Conservation (phyloP, 2,329 filamentous ascomycete genomes). For the Clarireedia homoeocarpa region DNA sequence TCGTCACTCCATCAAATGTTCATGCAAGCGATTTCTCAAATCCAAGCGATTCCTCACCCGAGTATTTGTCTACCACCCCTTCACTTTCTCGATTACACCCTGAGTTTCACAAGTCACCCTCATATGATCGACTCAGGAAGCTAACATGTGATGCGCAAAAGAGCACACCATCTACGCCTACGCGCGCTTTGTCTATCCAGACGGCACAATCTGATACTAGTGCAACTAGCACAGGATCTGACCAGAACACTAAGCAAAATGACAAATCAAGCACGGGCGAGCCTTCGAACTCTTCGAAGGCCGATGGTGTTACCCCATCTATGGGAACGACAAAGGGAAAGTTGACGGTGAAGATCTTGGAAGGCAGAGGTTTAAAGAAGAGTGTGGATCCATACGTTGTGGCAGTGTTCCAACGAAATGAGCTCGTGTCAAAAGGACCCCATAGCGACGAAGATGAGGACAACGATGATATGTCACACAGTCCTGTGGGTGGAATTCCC, state of each 20-base stretch:
- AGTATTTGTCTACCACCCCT: slow-evolving; percentile 39
- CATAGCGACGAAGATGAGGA: slow-evolving; percentile 54
- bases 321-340: slow-evolving; percentile 75
- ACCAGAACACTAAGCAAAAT: slow-evolving; percentile 30
- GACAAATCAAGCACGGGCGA: slow-evolving; percentile 30
- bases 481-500: slow-evolving; percentile 49
- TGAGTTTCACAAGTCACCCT: slow-evolving; percentile 46
- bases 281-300: slow-evolving; percentile 23
- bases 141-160: slow-evolving; percentile 83
- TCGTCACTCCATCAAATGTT: slow-evolving; percentile 55
- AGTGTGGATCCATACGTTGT: slow-evolving; percentile 91
- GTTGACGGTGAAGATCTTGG: slow-evolving; percentile 78
- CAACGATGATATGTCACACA: slow-evolving; percentile 49
- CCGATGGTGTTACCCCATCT: slow-evolving; percentile 30
- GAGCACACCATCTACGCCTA: slow-evolving; percentile 88
- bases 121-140: slow-evolving; percentile 66
- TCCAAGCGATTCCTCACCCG: slow-evolving; percentile 47
- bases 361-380: slow-evolving; percentile 73
- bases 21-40: slow-evolving; percentile 63
- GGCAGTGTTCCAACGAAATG: slow-evolving; percentile 92
- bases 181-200: slow-evolving; percentile 63
- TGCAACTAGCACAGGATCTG: slow-evolving; percentile 28
- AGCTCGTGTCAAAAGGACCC: slow-evolving; percentile 86
- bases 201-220: slow-evolving; percentile 42
- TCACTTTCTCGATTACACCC: slow-evolving; percentile 40